Percentiles rank a stretch among this genome's conserved stretches.
phyloP scores from a whole-genome alignment of 495 filamentous ascomycete species.

The Geoglossum glabrum region DNA sequence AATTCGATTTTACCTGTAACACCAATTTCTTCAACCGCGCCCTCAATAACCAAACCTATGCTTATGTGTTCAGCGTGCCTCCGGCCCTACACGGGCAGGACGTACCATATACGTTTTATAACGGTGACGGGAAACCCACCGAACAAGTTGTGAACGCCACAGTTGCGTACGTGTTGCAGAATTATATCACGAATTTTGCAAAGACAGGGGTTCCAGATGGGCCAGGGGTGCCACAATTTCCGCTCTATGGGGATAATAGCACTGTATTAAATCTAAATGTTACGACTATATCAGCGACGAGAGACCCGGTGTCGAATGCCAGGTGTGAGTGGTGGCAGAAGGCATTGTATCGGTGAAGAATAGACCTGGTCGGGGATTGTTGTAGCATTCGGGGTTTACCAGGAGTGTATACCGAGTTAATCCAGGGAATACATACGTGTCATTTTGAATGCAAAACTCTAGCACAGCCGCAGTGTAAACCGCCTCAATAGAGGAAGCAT shows the following conservation, averaged over 20 bases:
- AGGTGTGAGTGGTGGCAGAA: constrained; percentile 30
- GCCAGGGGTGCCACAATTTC: constrained; percentile 21
- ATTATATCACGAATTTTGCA: constrained; percentile 38
- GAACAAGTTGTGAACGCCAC: constrained; percentile 20
- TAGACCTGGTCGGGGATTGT: too few relatives aligned
- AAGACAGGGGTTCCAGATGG: constrained; percentile 26
- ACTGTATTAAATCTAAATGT: constrained; percentile 24
- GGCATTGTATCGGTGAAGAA: constrained; percentile 19
- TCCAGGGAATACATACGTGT: too few relatives aligned
- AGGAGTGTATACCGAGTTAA: too few relatives aligned
- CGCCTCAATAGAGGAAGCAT: too few relatives aligned
- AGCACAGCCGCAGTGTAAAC: too few relatives aligned
- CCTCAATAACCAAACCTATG: constrained; percentile 28
- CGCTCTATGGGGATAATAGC: constrained; percentile 20
- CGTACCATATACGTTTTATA: constrained; percentile 34
- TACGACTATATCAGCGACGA: constrained; percentile 19
- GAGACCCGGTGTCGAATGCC: constrained; percentile 24
- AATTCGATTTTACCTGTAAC: constrained; percentile 41
- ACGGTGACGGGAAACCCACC: constrained; percentile 19
- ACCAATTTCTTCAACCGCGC: constrained; percentile 43
- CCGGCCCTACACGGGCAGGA: constrained; percentile 38
- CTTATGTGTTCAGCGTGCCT: constrained; percentile 42
- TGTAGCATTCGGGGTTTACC: too few relatives aligned
- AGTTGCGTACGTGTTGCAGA: constrained; percentile 34
- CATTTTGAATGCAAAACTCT: too few relatives aligned